phyloP scores from a whole-genome alignment of 1,284 basidiomycete genomes.

The Naganishia sp. region DNA sequence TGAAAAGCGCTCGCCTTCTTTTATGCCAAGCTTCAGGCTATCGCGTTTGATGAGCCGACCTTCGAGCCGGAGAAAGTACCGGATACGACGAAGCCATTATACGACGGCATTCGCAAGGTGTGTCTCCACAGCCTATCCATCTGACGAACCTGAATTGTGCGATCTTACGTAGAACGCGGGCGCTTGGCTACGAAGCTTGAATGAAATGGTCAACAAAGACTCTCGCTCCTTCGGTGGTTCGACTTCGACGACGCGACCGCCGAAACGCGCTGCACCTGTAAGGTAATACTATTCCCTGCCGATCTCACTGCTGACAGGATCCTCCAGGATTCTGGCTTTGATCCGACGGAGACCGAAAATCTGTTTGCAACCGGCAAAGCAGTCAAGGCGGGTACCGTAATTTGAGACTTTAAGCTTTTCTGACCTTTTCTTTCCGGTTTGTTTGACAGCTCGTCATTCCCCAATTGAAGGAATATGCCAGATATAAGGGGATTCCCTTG shows the following conservation, averaged over 20 bases:
- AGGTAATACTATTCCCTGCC: background rate
- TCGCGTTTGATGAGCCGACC: slow-evolving; percentile 84
- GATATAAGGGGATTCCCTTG: background rate
- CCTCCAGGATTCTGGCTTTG: slow-evolving; percentile 13
- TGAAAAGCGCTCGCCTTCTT: slow-evolving; percentile 68
- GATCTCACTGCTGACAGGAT: background rate
- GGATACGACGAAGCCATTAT: slow-evolving; percentile 77
- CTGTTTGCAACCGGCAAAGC: slow-evolving; percentile 12
- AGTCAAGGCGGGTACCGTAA: slow-evolving; percentile 4
- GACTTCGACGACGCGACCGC: background rate
- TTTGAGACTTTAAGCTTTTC: background rate
- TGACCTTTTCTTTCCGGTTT: background rate
- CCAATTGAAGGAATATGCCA: slow-evolving; percentile 24
- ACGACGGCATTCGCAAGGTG: slow-evolving; percentile 77
- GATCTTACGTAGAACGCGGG: slow-evolving; percentile 66
- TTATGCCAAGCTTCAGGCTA: slow-evolving; percentile 85
- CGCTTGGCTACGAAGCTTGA: slow-evolving; percentile 72
- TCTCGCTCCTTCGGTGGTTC: slow-evolving; percentile 53
- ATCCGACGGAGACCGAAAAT: slow-evolving; percentile 9
- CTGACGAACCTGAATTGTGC: background rate
- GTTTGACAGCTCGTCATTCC: slow-evolving; percentile 2
- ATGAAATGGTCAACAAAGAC: slow-evolving; percentile 66
- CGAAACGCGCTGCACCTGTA: slow-evolving; percentile 23
- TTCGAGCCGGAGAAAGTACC: slow-evolving; percentile 67
- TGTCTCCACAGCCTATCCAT: background rate